Conservation (phyloP, 768 basidiomycete species). For the Galerina marginata region DNA sequence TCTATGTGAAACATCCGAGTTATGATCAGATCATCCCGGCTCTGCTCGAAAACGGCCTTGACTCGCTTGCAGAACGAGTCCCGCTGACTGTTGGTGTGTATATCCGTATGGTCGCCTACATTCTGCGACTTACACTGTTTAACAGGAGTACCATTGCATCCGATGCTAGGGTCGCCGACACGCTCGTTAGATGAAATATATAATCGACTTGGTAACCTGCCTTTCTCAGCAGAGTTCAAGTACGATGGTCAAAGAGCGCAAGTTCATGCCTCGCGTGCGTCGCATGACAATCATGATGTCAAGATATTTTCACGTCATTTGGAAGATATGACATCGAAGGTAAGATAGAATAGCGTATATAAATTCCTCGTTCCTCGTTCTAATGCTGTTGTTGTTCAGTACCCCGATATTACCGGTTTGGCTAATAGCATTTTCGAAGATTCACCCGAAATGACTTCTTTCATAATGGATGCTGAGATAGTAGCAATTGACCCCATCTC, state of each 20-base stretch:
- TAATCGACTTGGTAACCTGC: slow-evolving; percentile 61
- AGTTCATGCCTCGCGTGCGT: slow-evolving; percentile 59
- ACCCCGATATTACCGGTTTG: slow-evolving; percentile 78
- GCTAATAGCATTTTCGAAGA: slow-evolving; percentile 54
- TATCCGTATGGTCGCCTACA: background rate
- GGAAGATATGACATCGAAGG: slow-evolving; percentile 93
- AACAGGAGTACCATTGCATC: slow-evolving; percentile 78
- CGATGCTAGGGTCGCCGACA: slow-evolving; percentile 86
- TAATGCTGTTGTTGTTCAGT: slow-evolving; percentile 46
- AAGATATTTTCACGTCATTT: slow-evolving; percentile 88
- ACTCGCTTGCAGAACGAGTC: slow-evolving; percentile 61
- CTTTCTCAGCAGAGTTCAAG: slow-evolving; percentile 89
- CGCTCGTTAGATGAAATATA: slow-evolving; percentile 88
- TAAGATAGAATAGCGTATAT: slow-evolving; percentile 24
- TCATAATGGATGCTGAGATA: slow-evolving; percentile 87
- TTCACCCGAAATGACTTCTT: slow-evolving; percentile 52
- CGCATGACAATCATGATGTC: slow-evolving; percentile 41
- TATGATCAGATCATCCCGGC: slow-evolving; percentile 72
- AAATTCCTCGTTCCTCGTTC: background rate
- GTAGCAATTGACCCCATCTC: slow-evolving; percentile 77
- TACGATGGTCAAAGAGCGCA: slow-evolving; percentile 90
- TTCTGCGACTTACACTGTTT: background rate
- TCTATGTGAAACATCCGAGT: slow-evolving; percentile 81
- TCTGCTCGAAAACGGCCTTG: slow-evolving; percentile 64
- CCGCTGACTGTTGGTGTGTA: slow-evolving; percentile 71